Percentiles rank a stretch among this genome's conserved stretches.
phyloP scores from a whole-genome alignment of 495 filamentous ascomycete species.

The Penicillium malachiteum region DNA sequence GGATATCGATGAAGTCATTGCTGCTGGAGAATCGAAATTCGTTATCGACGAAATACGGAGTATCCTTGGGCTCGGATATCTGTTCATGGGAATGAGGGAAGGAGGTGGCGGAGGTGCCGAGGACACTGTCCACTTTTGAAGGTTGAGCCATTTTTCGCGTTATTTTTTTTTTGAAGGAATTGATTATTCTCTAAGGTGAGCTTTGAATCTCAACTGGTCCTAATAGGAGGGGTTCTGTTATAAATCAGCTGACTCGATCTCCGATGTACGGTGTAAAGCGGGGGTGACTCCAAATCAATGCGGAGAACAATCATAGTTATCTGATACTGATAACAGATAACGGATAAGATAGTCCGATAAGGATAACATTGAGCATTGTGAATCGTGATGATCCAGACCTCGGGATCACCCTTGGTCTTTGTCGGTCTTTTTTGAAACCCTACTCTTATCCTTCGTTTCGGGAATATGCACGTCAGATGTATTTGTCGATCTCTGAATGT shows the following conservation, averaged over 20 bases:
- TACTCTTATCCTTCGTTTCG: too few species aligned
- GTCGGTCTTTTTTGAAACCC: neutral
- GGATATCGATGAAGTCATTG: conserved; percentile 9
- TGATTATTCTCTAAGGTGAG: neutral
- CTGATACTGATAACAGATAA: neutral
- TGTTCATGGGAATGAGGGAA: conserved; percentile 4
- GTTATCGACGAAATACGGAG: conserved; percentile 9
- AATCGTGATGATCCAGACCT: too few species aligned
- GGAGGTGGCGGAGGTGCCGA: neutral
- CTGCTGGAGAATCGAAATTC: conserved; percentile 3
- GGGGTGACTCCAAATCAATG: neutral
- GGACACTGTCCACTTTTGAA: neutral
- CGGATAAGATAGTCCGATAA: neutral
- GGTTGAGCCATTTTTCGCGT: neutral
- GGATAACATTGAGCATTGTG: neutral
- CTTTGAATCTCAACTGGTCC: neutral
- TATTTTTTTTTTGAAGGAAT: neutral
- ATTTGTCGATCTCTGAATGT: too few species aligned
- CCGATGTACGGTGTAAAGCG: too few species aligned
- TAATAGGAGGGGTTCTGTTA: too few species aligned
- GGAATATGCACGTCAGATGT: too few species aligned
- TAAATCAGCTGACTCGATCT: neutral
- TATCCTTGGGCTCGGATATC: neutral
- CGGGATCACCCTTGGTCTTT: neutral
- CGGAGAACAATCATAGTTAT: neutral